These are phyloP conservation scores for Thozetella sp. DNA, from an alignment of 495 filamentous ascomycete genomes.

Conservation along the genomic window DNA sequence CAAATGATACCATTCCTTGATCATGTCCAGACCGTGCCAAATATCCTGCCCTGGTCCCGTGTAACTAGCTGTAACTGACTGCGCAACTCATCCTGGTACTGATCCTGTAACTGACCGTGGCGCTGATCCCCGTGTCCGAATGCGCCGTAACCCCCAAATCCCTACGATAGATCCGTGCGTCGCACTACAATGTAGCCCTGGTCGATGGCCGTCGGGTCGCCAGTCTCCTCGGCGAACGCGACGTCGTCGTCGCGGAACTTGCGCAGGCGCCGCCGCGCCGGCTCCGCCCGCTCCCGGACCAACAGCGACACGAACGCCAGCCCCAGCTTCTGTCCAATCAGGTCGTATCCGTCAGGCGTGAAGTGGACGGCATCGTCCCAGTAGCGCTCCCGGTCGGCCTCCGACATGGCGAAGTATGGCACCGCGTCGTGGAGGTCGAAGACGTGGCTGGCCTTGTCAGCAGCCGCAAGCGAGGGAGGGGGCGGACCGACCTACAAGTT, in stretches of 20 bases:
- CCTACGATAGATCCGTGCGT: slow-evolving; percentile 39
- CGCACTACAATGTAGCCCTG: slow-evolving; percentile 49
- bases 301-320: slow-evolving; percentile 43
- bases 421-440: slow-evolving; percentile 56
- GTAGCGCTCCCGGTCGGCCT: slow-evolving; percentile 40
- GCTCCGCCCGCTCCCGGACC: slow-evolving; percentile 30
- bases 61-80: too few species aligned
- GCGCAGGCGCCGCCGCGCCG: slow-evolving; percentile 28
- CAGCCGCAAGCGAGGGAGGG: not conserved
- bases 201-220: slow-evolving; percentile 34
- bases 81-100: too few species aligned
- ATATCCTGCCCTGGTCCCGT: too few species aligned
- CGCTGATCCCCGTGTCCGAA: not conserved
- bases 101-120: not conserved
- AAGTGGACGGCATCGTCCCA: slow-evolving; percentile 68
- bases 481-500: slow-evolving; percentile 41
- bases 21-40: too few species aligned
- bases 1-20: too few species aligned
- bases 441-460: slow-evolving; percentile 34
- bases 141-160: not conserved
- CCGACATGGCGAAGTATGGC: slow-evolving; percentile 49
- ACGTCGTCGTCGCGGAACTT: slow-evolving; percentile 32
- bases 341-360: slow-evolving; percentile 57
- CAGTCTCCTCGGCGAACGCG: slow-evolving; percentile 41
- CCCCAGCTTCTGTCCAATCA: slow-evolving; percentile 57